Evolutionary conservation across 805 yeast genomes (phyloP), one percentile per base, ranked within the genome.

Genomic region (Komagataella kurtzmanii): DNA sequence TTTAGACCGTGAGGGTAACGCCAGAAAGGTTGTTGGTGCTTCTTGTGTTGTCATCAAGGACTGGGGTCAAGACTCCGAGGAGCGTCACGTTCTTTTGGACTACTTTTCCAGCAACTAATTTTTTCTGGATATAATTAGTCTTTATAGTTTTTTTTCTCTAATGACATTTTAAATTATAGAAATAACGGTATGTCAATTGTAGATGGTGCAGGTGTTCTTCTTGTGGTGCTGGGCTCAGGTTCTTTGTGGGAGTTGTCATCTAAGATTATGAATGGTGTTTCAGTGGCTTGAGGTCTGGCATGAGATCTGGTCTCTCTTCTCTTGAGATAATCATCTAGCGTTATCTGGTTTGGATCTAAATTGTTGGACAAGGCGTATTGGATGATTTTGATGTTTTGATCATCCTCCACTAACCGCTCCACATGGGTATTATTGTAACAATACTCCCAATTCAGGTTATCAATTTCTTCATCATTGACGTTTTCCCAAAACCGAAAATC

Each of bases 61-160:
- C 95, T 93, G 98, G 98, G 99, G 99, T 88, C 96, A 88, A 72
- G 96, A 89, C 77, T 85, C 98, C 67, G 91, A 83, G 70, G 99
- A 91, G 80, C 88, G 97, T 80, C 79, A 82, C 80, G 85, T 88
- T 77, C 83, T 93, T 73, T 82, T 93, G 75, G 95, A 89, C 77
- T 90, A 88, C 83, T 88, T 91, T 77, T 83, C 95, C 89, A 87
- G 76, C 82, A 85, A 77, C 65, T 70, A 30, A 47, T 24, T 49
- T 44, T 24, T 48, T 36, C 24, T 14, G 21, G 12, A 17, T 17
- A 17, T 36, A 23, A 23, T 24, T 24, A 21, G 30, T 12, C 21
- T 48, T 24, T 14, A 19, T 30, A 21, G 14, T 17, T 24, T 30
- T n/a, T 36, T 23, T 48, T 48, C 21, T 17, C 6, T 14, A 21